Evolutionary conservation across 2,329 filamentous ascomycete species (phyloP).

Genomic region (Pseudocercospora vitis): DNA sequence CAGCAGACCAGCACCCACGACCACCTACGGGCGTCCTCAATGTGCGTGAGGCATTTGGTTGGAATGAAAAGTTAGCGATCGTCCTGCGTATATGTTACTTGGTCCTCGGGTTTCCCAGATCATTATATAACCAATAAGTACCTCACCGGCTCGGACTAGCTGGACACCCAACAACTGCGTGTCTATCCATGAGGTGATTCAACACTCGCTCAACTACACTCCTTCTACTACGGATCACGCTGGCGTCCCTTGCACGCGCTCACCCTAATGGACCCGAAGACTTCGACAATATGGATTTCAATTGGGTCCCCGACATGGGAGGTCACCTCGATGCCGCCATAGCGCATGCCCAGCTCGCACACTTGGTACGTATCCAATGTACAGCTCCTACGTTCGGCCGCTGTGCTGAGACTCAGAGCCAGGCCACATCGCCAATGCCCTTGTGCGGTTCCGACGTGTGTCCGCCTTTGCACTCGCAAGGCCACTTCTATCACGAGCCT

Average conservation of each 20-base stretch:
- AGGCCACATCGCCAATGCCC: conserved; percentile 15
- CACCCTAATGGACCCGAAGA: conserved; percentile 12
- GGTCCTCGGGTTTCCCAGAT: conserved; percentile 8
- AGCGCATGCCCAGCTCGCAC: conserved; percentile 11
- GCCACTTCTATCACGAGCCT: neutral
- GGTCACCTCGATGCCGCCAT: conserved; percentile 15
- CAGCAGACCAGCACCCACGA: conserved; percentile 9
- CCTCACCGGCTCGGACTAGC: neutral
- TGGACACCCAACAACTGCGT: neutral
- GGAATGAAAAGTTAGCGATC: conserved; percentile 13
- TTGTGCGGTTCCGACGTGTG: neutral
- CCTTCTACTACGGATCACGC: conserved; percentile 5
- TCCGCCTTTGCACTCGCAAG: neutral
- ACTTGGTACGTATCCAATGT: conserved; percentile 12
- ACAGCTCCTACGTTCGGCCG: no score
- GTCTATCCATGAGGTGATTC: conserved; percentile 11
- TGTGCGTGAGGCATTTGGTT: neutral
- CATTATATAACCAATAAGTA: conserved; percentile 6
- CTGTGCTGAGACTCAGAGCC: neutral
- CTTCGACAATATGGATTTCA: conserved; percentile 12
- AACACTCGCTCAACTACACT: conserved; percentile 12
- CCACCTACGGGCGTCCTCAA: conserved; percentile 16
- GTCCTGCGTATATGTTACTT: conserved; percentile 3
- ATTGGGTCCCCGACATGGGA: conserved; percentile 11
- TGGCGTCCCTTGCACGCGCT: conserved; percentile 12